Percentiles rank a stretch among this genome's conserved stretches.
phyloP scores from a whole-genome alignment of 2,329 filamentous ascomycete species.

The Sporothrix humicola region DNA sequence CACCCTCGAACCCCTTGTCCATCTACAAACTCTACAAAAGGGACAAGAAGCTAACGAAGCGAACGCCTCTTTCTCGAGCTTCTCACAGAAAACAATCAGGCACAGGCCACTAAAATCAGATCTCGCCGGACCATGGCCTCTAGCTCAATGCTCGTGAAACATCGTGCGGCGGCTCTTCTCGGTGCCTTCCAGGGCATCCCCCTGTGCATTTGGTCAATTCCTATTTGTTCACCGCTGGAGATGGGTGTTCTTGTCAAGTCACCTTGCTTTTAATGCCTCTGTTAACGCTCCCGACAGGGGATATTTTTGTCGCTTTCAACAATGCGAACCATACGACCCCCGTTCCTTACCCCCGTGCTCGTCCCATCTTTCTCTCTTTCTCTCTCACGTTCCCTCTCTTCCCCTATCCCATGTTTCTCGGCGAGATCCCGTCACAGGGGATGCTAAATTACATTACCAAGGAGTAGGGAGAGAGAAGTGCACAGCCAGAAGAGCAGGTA shows the following conservation, averaged over 20 bases:
- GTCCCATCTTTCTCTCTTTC: slow-evolving; percentile 19
- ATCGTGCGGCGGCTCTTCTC: slow-evolving; percentile 13
- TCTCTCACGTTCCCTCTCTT: neutral
- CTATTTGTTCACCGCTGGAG: neutral
- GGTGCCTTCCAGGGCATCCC: neutral
- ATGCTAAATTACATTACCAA: neutral
- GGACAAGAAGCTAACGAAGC: too few relatives aligned
- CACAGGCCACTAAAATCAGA: neutral
- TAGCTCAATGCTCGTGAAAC: slow-evolving; percentile 26
- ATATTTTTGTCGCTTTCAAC: neutral
- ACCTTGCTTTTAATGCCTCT: neutral
- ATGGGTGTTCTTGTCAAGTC: neutral
- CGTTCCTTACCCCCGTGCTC: neutral
- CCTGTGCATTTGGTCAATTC: neutral
- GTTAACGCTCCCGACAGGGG: neutral
- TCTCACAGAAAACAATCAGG: neutral
- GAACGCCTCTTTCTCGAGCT: too few relatives aligned
- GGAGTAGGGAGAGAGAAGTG: neutral
- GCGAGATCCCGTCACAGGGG: neutral
- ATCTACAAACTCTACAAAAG: too few relatives aligned
- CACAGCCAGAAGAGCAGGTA: neutral
- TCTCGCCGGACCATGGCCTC: slow-evolving; percentile 9
- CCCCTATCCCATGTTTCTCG: slow-evolving; percentile 1
- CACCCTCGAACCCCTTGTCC: neutral
- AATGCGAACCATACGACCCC: neutral